Conservation (phyloP, 345 rosid species). For the Leavenworthia alabamica region DNA sequence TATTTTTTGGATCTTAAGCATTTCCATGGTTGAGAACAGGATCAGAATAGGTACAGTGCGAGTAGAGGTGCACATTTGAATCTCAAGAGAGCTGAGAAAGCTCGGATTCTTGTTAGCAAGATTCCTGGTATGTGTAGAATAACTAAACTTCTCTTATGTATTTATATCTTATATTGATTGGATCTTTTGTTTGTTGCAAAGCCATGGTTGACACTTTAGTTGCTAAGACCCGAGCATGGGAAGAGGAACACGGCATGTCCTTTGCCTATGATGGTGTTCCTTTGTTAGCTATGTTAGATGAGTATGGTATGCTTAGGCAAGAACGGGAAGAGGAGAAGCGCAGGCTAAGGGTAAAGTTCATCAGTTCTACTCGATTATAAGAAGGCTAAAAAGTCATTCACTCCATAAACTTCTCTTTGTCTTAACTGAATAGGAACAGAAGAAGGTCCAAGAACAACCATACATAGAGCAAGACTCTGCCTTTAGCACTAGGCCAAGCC, state of each 20-base stretch:
- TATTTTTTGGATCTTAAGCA: background rate
- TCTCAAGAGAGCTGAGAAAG: conserved; percentile 98
- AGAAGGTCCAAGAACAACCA: conserved; percentile 82
- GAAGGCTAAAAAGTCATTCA: background rate
- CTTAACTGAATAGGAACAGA: conserved; percentile 51
- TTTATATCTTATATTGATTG: too few species aligned
- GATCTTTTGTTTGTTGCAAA: conserved; percentile 23
- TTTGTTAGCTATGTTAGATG: conserved; percentile 93
- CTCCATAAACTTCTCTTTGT: background rate
- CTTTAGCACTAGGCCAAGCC: conserved; percentile 75
- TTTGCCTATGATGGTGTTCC: conserved; percentile 94
- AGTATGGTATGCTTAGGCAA: conserved; percentile 94
- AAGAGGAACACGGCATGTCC: conserved; percentile 64
- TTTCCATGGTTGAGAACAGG: conserved; percentile 46
- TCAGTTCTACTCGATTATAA: background rate
- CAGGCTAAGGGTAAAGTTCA: conserved; percentile 58
- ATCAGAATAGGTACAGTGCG: conserved; percentile 94
- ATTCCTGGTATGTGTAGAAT: conserved; percentile 67
- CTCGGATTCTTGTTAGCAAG: conserved; percentile 85
- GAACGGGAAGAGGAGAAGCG: conserved; percentile 98
- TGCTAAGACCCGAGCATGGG: conserved; percentile 86
- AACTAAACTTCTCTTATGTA: background rate
- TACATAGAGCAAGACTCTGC: conserved; percentile 69
- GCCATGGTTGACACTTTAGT: conserved; percentile 86
- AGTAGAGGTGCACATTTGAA: conserved; percentile 97